Evolutionary conservation across 1,284 basidiomycete species (phyloP), one percentile per base, ranked within the genome.

Genomic region (Fomitopsis pinicola): DNA sequence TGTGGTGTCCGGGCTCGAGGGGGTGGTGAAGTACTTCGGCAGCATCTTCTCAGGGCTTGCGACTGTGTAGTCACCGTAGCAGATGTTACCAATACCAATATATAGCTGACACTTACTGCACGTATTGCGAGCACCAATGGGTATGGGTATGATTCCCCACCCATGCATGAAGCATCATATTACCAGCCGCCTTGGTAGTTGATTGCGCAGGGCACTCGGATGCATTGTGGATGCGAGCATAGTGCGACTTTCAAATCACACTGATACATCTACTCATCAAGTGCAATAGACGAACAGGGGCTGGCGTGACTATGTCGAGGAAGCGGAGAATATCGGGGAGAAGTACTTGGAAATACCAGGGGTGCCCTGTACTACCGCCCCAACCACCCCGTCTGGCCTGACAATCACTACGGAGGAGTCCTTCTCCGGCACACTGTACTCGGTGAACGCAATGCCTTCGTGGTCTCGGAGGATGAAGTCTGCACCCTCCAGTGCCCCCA

Each of bases 301-400:
- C 7, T 14, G 14, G 3, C 12, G 12, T 8, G 35, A 12, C 38
- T 12, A 12, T 10, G 28, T n/a, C 48, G 48, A 4, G 12, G 22
- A 15, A 17, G n/a, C 22, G 3, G 38, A 48, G 22, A 62, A 59
- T n/a, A 57, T 38, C 9, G 55, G n/a, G 15, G 14, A 4, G 48
- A 78, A 73, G 60, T 78, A 78, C 12, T 52, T 59, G 14, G 45
- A 35, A 4, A 77, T 36, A 1, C 75, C 76, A 19, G 69, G 67
- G 1, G 55, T 62, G 1, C 71, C 71, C 0, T 46, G 62, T 19
- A 75, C 69, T 5, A 77, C 65, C 0, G 71, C 78, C 14, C 78
- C 78, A 5, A 74, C 64, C 1, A 75, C 69, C 7, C 75, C 75
- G 59, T 79, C 78, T 1, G 78, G 78, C 8, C 77, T 68, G 2